Evolutionary conservation across 805 yeast genomes (phyloP), one percentile per base, ranked within the genome.

Genomic region (Nematodospora valgi): DNA sequence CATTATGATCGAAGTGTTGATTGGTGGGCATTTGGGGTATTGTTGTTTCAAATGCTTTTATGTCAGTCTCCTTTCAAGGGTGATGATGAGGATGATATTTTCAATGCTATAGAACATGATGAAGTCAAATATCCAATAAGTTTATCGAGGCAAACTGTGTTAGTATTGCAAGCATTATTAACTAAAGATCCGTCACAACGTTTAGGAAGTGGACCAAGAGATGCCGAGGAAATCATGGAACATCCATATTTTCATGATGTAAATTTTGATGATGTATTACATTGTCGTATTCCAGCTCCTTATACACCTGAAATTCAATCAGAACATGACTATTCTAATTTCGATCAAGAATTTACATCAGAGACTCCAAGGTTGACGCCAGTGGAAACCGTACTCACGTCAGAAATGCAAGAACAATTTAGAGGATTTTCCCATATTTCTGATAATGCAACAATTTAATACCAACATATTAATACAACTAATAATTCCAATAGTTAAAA

Each of bases 21-120:
- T 63, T 93, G 98, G 98, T 93, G 98, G 98, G 98, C 98, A 1
- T 87, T 89, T 70, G 99, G 99, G 39, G 98, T 93, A 19, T 71
- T 93, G 45, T 69, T 93, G 46, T 93, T 91, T 61, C 98, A 93
- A 62, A 93, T 93, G 99, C 70, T 93, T 38, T 71, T 93, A 39
- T 93, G 96, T 34, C 95, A 91, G 61, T 86, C 96, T 6, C 99
- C 99, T 23, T 93, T 93, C 65, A 82, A 91, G 47, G 98, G 99
- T 46, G 96, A 89, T 47, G 95, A 86, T 54, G 95, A 86, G 53
- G 98, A 93, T 54, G 98, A 93, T 62, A 88, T 93, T 23, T 93
- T 91, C 64, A 93, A 89, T 60, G 96, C 98, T 10, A 93, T 93
- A 52, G 76, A 89, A 44, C 83, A 93, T 24, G 98, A 93, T 68